These are phyloP conservation scores for Olyra latifolia DNA, from an alignment of 176 grass and related monocot species.

Conservation along the genomic window DNA sequence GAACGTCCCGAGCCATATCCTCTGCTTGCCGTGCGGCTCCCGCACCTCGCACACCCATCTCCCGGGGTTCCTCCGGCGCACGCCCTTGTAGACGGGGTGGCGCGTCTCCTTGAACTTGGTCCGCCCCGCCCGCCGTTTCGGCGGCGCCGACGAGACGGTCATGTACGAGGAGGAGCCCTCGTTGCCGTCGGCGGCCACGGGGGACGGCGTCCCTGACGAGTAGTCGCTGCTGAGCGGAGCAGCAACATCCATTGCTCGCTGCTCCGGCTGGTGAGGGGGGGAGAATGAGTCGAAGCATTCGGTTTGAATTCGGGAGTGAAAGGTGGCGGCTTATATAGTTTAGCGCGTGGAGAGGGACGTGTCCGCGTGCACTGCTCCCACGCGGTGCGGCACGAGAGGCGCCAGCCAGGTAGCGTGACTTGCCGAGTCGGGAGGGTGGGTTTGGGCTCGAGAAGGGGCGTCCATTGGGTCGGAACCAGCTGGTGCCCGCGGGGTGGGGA, in stretches of 20 bases:
- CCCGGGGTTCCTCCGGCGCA: constrained; percentile 69
- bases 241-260: constrained; percentile 29
- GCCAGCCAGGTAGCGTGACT: constrained; percentile 45
- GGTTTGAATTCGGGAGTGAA: constrained; percentile 52
- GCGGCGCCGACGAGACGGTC: constrained; percentile 78
- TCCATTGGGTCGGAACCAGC: constrained; percentile 41
- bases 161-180: constrained; percentile 47
- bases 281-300: not conserved
- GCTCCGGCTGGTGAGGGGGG: not conserved
- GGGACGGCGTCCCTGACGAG: constrained; percentile 37
- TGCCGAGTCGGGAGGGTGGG: constrained; percentile 15
- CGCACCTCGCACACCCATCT: constrained; percentile 98
- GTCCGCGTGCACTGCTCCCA: constrained; percentile 40
- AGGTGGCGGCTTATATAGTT: constrained; percentile 46
- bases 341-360: constrained; percentile 45
- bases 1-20: constrained; percentile 94
- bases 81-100: constrained; percentile 92
- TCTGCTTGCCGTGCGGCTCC: constrained; percentile 77
- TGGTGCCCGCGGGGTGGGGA: constrained; percentile 39
- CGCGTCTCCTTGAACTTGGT: constrained; percentile 98
- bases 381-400: constrained; percentile 49
- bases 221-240: constrained; percentile 35
- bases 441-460: not conserved
- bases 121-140: constrained; percentile 75
- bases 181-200: constrained; percentile 28